Conservation (phyloP, 257 asterid genomes). For the Solanum bulbocastanum region DNA sequence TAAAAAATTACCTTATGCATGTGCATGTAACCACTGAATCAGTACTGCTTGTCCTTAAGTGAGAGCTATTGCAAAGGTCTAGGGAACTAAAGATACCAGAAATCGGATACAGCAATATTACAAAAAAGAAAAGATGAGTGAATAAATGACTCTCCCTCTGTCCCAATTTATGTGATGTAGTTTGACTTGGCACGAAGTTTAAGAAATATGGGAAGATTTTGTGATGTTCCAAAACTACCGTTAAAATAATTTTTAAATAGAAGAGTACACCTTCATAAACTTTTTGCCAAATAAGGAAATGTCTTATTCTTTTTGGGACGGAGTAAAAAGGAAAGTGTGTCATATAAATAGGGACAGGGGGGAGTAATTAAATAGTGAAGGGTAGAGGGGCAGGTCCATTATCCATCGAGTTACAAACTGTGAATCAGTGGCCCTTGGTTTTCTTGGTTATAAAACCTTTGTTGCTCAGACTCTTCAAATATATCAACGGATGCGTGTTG, state of each 20-base stretch:
- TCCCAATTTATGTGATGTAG: neutral
- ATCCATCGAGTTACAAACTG: neutral
- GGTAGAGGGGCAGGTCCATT: neutral
- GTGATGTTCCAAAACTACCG: neutral
- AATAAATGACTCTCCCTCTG: neutral
- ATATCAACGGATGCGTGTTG: neutral
- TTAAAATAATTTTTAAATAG: neutral
- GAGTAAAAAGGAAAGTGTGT: neutral
- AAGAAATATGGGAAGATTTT: neutral
- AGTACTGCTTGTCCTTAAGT: neutral
- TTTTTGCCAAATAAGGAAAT: neutral
- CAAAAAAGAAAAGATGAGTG: neutral
- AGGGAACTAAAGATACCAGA: neutral
- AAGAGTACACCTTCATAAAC: neutral
- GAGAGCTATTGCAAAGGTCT: neutral
- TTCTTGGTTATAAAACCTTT: neutral
- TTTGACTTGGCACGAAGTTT: neutral
- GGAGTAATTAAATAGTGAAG: neutral
- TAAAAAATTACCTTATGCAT: neutral
- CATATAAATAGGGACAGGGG: neutral
- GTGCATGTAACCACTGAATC: neutral
- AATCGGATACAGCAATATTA: neutral
- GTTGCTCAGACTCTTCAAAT: neutral
- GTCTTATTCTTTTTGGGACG: neutral
- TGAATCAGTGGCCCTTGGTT: neutral